Base-by-base conservation (phyloP, 257 asterid species). In the Avicennia marina region DNA sequence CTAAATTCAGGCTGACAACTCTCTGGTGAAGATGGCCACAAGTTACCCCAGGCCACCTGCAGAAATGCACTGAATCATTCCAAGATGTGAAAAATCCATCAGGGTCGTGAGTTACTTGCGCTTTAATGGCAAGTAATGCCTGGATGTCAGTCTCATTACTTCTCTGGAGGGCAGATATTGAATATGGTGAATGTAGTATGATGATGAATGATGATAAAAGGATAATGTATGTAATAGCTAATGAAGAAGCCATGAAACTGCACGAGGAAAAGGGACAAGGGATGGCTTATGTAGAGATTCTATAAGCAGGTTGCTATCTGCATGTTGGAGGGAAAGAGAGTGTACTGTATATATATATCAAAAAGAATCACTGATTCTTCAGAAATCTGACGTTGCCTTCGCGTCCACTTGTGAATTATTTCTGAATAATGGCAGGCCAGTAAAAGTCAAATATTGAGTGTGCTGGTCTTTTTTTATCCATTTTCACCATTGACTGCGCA, bases 61-160 rank as follows among this genome's bases (percentile, higher is more conserved):
- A 67, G 55, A 60, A 67, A 46, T 53, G 58, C 11, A 32, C 26
- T 1, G 67, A 59, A 36, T 33, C 57, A 29, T 59, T 43, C 72
- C 72, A 67, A 0, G 67, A 67, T 3, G 41, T 10, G 17, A 67
- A 33, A 11, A 32, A 12, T 50, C 49, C 18, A 11, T 20, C 17
- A 6, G 72, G 72, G 48, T 66, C 72, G 32, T 51, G 49, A 6
- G 48, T 24, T 50, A 66, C 59, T 40, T 36, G 40, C 13, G 55
- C 65, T 60, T 51, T 58, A 16, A 66, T 58, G 27, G 72, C 65
- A 26, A 67, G 62, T 26, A 67, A 60, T 42, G 72, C 66, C 1
- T 50, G 55, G 41, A 11, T 53, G 49, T 67, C 72, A 0, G 66
- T 67, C 25, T 42, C 45, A 1, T 67, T 58, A 12, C 33, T 64